Conservation (phyloP, 73 alveolate genomes). For the Tetrahymena malaccensis region DNA sequence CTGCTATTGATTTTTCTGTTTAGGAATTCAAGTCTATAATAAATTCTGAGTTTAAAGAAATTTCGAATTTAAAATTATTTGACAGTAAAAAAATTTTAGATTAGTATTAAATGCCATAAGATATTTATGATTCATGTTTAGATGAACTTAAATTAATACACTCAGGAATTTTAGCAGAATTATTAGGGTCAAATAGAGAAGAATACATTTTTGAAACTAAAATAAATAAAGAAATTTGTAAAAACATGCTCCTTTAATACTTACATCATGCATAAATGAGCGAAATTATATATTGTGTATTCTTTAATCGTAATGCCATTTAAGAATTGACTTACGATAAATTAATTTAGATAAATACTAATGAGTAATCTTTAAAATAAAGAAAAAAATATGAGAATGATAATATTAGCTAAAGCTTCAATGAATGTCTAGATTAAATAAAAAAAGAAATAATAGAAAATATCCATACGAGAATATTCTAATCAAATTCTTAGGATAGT, state of each 20-base stretch:
- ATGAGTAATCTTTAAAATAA: no score
- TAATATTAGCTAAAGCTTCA: no score
- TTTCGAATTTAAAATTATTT: neutral
- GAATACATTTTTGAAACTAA: neutral
- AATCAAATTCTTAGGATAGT: neutral
- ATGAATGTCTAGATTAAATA: neutral
- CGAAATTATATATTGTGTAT: neutral
- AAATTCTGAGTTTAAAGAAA: no score
- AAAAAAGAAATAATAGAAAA: neutral
- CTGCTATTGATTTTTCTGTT: neutral
- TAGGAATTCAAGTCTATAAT: neutral
- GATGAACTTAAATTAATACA: neutral
- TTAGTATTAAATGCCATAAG: neutral
- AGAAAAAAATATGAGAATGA: neutral
- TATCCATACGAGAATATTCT: no score
- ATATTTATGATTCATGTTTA: neutral
- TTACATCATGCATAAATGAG: neutral
- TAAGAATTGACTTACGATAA: neutral
- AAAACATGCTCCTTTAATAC: neutral
- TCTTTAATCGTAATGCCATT: neutral
- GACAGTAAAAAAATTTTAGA: neutral
- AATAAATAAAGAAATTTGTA: neutral
- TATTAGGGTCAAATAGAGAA: neutral
- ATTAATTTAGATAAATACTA: no score
- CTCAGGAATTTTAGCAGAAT: neutral